A percentile compares a stretch with the other conserved stretches of the same genome.
phyloP scores from a whole-genome alignment of 1,139 yeast genomes.

The Kodamaea anthophila region DNA sequence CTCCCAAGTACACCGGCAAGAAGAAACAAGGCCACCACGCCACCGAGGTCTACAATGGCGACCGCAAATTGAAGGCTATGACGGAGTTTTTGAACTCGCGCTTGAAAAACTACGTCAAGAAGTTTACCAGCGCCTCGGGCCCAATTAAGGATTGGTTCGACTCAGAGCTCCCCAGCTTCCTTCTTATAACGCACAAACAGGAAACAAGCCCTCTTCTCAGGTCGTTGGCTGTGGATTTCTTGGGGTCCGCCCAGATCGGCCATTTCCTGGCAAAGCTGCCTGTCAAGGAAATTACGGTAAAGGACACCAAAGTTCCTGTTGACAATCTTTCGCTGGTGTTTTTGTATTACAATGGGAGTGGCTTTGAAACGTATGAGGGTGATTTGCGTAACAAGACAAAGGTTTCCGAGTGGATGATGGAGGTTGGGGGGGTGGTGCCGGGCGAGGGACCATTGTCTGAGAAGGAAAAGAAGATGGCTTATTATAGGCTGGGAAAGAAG shows the following conservation, averaged over 20 bases:
- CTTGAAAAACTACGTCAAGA: constrained; percentile 67
- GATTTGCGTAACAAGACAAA: constrained; percentile 27
- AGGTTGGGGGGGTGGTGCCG: constrained; percentile 23
- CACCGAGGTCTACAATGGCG: constrained; percentile 65
- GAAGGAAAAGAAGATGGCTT: constrained; percentile 25
- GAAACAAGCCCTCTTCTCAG: constrained; percentile 59
- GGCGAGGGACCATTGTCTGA: constrained; percentile 37
- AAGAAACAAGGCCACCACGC: constrained; percentile 33
- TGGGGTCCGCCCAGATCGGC: constrained; percentile 30
- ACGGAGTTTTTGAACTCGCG: constrained; percentile 54
- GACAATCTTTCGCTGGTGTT: constrained; percentile 22
- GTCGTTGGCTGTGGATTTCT: constrained; percentile 70
- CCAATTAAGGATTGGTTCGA: constrained; percentile 24
- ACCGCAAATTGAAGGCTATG: constrained; percentile 55
- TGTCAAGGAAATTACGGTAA: constrained; percentile 11
- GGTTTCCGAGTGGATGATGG: constrained; percentile 31
- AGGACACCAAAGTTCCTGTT: constrained; percentile 18
- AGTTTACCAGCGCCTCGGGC: constrained; percentile 26
- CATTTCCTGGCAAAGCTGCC: constrained; percentile 15
- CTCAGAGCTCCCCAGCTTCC: constrained; percentile 23
- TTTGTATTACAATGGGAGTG: constrained; percentile 20
- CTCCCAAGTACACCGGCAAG: constrained; percentile 49
- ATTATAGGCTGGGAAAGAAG: constrained; percentile 28
- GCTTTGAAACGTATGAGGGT: constrained; percentile 19
- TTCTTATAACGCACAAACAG: constrained; percentile 42